A percentile compares a stretch with the other conserved stretches of the same genome.
Evolutionary conservation across 208 protist genomes (phyloP).

Genomic region (Angomonas deanei): DNA sequence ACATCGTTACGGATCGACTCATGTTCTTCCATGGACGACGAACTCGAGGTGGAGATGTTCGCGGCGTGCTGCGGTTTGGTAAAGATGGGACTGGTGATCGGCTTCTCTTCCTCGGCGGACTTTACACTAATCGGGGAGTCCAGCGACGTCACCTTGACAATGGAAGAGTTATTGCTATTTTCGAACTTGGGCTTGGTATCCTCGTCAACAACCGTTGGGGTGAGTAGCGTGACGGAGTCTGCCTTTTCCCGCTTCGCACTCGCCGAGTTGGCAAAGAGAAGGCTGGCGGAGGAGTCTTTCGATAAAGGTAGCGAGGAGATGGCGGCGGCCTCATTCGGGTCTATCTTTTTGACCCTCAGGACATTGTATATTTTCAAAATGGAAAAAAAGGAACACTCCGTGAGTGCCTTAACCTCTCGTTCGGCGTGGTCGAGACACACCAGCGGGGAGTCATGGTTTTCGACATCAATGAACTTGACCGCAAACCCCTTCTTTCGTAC

Average conservation of each 20-base stretch:
- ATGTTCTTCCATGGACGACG: background rate
- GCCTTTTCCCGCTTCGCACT: no score
- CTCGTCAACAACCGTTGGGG: no score
- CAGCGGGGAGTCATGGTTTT: slow-evolving; percentile 6
- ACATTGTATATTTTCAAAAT: slow-evolving; percentile 12
- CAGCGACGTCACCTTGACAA: no score
- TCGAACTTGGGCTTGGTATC: no score
- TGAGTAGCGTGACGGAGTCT: no score
- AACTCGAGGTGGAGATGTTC: background rate
- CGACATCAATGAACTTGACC: slow-evolving; percentile 25
- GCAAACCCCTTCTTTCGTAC: slow-evolving; percentile 9
- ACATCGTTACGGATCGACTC: slow-evolving; percentile 17
- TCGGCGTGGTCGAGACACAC: slow-evolving; percentile 14
- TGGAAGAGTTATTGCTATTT: no score
- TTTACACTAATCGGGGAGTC: no score
- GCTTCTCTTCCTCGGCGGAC: no score
- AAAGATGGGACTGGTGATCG: no score
- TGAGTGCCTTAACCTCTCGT: slow-evolving; percentile 26
- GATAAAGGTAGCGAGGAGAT: background rate
- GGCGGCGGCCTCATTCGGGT: background rate
- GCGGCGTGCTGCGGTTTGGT: background rate
- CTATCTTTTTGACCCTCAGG: background rate
- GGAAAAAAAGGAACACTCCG: slow-evolving; percentile 42
- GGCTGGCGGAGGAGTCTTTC: no score
- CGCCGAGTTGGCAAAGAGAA: no score